phyloP scores from a whole-genome alignment of 2,329 filamentous ascomycete genomes.

The Blumeria graminis region DNA sequence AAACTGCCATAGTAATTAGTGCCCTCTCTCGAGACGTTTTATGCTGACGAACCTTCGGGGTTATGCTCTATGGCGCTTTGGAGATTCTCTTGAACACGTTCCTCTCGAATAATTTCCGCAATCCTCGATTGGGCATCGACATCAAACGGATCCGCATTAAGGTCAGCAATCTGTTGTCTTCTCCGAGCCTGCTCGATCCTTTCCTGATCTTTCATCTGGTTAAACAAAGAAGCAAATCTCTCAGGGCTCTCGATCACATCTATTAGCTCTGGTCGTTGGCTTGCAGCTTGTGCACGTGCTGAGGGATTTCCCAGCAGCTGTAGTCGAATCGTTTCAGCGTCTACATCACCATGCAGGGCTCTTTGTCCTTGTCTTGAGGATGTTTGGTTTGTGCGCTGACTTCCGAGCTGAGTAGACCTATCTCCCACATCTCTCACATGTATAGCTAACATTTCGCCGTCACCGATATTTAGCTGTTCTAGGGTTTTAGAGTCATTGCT shows the following conservation, averaged over 20 bases:
- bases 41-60: constrained; percentile 50
- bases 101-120: constrained; percentile 89
- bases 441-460: constrained; percentile 82
- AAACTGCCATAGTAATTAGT: constrained; percentile 33
- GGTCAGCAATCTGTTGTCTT: constrained; percentile 55
- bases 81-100: constrained; percentile 81
- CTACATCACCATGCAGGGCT: constrained; percentile 20
- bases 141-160: constrained; percentile 91
- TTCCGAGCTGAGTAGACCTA: constrained; percentile 19
- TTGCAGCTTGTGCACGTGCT: constrained; percentile 43
- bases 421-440: constrained; percentile 36
- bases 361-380: constrained; percentile 10
- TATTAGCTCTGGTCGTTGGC: constrained; percentile 53
- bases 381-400: constrained; percentile 14
- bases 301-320: constrained; percentile 60
- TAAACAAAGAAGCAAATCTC: constrained; percentile 51
- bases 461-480: constrained; percentile 52
- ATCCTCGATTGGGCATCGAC: constrained; percentile 76
- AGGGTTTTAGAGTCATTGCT: constrained; percentile 58
- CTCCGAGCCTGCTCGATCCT: constrained; percentile 51
- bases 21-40: neutral
- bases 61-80: constrained; percentile 95
- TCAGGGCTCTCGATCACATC: constrained; percentile 50
- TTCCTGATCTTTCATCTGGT: constrained; percentile 43
- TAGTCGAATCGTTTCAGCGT: constrained; percentile 62